Evolutionary conservation across 1,139 yeast genomes (phyloP).

Genomic region (Saccharomyces pastorianus): DNA sequence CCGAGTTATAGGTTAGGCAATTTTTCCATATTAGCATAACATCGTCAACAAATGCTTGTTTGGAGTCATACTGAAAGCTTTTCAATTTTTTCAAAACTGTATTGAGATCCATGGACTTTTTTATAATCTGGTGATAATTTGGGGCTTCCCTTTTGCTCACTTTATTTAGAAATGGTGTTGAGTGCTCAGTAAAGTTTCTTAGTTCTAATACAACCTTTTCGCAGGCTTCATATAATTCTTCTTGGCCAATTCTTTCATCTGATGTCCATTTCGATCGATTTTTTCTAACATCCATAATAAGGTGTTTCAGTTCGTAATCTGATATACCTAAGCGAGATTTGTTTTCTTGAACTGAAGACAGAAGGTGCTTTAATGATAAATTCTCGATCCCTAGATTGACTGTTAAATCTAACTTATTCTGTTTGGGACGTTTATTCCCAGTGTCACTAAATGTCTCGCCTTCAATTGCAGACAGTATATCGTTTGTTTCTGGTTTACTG

Average conservation of each 20-base stretch:
- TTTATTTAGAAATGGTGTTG: constrained; percentile 89
- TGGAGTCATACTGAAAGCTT: constrained; percentile 69
- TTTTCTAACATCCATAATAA: constrained; percentile 86
- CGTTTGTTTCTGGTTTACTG: constrained; percentile 2
- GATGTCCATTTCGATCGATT: constrained; percentile 96
- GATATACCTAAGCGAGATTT: constrained; percentile 67
- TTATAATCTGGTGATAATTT: constrained; percentile 80
- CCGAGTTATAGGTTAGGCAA: constrained; percentile 87
- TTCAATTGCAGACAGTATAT: constrained; percentile 2
- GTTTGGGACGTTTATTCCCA: constrained; percentile 9
- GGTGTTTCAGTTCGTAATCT: constrained; percentile 77
- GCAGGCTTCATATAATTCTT: constrained; percentile 93
- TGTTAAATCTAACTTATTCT: constrained; percentile 24
- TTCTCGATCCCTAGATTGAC: constrained; percentile 75
- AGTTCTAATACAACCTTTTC: constrained; percentile 88
- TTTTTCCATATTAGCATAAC: constrained; percentile 92
- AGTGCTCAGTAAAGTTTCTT: constrained; percentile 89
- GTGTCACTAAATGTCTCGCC: constrained; percentile 3
- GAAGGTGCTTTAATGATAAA: constrained; percentile 68
- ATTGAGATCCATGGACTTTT: constrained; percentile 92
- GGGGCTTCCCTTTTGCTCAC: constrained; percentile 98
- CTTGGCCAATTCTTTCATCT: constrained; percentile 92
- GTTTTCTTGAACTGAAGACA: constrained; percentile 68
- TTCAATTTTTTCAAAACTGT: constrained; percentile 89
- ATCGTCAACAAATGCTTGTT: constrained; percentile 85